These are phyloP conservation scores for Daldinia decipiens DNA, from an alignment of 495 filamentous ascomycete species.

Conservation along the genomic window DNA sequence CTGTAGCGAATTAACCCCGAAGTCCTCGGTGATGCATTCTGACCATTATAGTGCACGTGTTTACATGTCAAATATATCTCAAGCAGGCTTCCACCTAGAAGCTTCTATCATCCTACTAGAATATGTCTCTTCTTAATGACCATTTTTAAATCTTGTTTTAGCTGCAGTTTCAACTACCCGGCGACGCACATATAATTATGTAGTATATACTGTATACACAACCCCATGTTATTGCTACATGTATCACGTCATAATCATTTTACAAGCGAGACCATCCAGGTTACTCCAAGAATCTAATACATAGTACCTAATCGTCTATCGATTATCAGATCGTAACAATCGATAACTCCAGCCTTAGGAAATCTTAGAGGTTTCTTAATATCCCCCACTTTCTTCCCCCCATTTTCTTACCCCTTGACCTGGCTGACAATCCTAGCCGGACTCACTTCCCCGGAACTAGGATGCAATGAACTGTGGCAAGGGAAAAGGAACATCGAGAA, in stretches of 20 bases:
- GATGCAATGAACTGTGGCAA: conserved; percentile 29
- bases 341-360: conserved; percentile 27
- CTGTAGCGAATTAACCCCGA: background rate
- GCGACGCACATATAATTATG: conserved; percentile 1
- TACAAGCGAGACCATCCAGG: background rate
- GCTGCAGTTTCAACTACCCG: background rate
- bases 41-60: background rate
- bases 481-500: conserved; percentile 18
- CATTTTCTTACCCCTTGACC: conserved; percentile 25
- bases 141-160: background rate
- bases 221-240: conserved; percentile 2
- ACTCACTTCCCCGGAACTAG: conserved; percentile 43
- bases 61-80: conserved; percentile 4
- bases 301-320: conserved; percentile 25
- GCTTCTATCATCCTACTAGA: background rate
- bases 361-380: conserved; percentile 8
- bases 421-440: conserved; percentile 40
- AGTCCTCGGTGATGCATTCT: background rate
- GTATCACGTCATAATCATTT: conserved; percentile 9
- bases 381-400: conserved; percentile 27
- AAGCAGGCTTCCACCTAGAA: background rate
- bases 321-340: conserved; percentile 38
- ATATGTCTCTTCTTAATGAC: background rate
- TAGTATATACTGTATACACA: too few relatives aligned
- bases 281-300: conserved; percentile 10